Conservation (phyloP, 1,284 basidiomycete genomes). For the Sutorius eximius region DNA sequence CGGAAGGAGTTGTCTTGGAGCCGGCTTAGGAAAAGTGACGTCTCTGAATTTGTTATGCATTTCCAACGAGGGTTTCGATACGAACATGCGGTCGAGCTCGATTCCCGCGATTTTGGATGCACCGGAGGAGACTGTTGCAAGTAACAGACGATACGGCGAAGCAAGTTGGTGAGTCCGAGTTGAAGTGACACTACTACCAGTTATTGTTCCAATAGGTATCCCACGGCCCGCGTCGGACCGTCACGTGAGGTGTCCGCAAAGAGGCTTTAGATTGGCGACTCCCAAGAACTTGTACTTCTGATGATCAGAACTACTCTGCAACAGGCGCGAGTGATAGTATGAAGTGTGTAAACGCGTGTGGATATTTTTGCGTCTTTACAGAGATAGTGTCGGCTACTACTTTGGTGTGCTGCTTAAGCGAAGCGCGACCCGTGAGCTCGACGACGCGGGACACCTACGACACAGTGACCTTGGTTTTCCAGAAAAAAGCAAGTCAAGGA, state of each 20-base stretch:
- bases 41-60: too few relatives aligned
- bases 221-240: neutral
- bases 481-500: constrained; percentile 2
- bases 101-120: too few relatives aligned
- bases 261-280: neutral
- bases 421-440: too few relatives aligned
- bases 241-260: neutral
- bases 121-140: neutral
- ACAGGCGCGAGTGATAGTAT: neutral
- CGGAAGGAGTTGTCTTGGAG: too few relatives aligned
- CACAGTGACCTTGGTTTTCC: too few relatives aligned
- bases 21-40: too few relatives aligned
- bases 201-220: too few relatives aligned
- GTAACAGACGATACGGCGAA: neutral
- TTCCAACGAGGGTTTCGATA: neutral
- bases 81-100: too few relatives aligned
- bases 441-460: too few relatives aligned
- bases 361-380: neutral
- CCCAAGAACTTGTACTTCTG: too few relatives aligned
- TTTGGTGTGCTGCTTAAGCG: neutral
- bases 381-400: neutral
- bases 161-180: neutral
- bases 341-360: neutral
- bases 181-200: neutral
- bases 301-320: too few relatives aligned